phyloP scores from a whole-genome alignment of 208 protist genomes.

The Acanthamoeba sp. region DNA sequence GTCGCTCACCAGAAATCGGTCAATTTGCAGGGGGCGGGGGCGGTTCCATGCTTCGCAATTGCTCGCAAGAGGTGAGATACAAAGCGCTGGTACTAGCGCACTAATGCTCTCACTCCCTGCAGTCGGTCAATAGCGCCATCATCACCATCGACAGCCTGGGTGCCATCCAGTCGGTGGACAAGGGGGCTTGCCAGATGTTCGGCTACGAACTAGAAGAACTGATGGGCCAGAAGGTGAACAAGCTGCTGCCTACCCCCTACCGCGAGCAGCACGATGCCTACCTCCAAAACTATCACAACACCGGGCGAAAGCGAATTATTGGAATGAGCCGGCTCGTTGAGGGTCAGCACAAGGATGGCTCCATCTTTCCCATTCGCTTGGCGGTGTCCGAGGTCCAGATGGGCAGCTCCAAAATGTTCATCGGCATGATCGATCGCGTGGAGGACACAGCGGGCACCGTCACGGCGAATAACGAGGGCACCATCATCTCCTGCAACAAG shows the following conservation, averaged over 20 bases:
- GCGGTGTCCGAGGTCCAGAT: constrained; percentile 49
- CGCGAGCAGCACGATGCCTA: constrained; percentile 72
- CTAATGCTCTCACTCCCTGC: neutral
- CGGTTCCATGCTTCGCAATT: neutral
- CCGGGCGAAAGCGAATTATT: constrained; percentile 56
- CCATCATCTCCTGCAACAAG: constrained; percentile 74
- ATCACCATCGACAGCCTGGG: constrained; percentile 47
- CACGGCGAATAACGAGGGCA: constrained; percentile 68
- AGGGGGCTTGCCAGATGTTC: constrained; percentile 65
- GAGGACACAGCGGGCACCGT: constrained; percentile 71
- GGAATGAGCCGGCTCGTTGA: constrained; percentile 39
- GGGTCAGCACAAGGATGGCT: constrained; percentile 69
- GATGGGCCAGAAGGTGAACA: constrained; percentile 73
- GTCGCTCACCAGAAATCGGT: neutral
- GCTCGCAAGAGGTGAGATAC: too few relatives aligned
- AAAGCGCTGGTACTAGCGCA: too few relatives aligned
- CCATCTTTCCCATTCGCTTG: constrained; percentile 61
- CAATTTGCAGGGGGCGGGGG: neutral
- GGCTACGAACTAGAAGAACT: constrained; percentile 66
- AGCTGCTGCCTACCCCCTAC: constrained; percentile 66
- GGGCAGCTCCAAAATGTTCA: constrained; percentile 12
- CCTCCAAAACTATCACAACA: constrained; percentile 56
- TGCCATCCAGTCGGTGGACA: constrained; percentile 55
- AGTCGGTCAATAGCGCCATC: constrained; percentile 67
- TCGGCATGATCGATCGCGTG: constrained; percentile 38